Evolutionary conservation across 139 green algal species (phyloP), one percentile per base, ranked within the genome.

Genomic region (Chlamydomonas schloesseri): DNA sequence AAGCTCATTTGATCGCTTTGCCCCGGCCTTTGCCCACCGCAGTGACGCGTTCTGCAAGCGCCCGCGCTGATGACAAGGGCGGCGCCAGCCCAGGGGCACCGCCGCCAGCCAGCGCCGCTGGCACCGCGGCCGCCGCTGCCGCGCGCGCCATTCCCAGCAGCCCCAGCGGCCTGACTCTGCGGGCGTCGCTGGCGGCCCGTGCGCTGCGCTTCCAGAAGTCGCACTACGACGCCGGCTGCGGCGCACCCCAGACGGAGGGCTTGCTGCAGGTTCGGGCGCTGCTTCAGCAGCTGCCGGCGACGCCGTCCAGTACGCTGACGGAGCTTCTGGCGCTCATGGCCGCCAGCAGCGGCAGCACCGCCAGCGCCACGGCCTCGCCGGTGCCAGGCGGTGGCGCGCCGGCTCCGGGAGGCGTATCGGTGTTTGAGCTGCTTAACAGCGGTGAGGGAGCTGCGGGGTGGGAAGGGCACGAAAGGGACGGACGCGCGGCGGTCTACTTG

Each of bases 361-460:
- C 36, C 53, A 57, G 57, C 23, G 17, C 0, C 55, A 68, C 3
- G 26, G 21, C 17, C 28, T 5, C 71, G 64, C 0, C n/a, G 46
- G 34, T 26, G 24, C 2, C 36, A 1, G 58, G 23, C 29, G 28
- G 28, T 29, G 26, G n/a, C n/a, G n/a, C n/a, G n/a, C n/a, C 74
- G 21, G 10, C 2, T 21, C 89, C 84, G 53, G 74, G 47, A 87
- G 84, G 81, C 50, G 83, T 99, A n/a, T 97, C 93, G 26, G 97
- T 96, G 20, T 99, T 98, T 92, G 97, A 99, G 94, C 93, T 99
- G 81, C 73, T 99, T 9, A 94, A 85, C 87, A 97, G 94, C 72
- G 96, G 96, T 85, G 79, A 29, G 79, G 26, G 47, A 3, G 26
- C 20, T 6, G 55, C 55, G 55, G 10, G 62, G 62, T n/a, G n/a